phyloP scores from a whole-genome alignment of 768 basidiomycete species.

The Trametes meyenii region DNA sequence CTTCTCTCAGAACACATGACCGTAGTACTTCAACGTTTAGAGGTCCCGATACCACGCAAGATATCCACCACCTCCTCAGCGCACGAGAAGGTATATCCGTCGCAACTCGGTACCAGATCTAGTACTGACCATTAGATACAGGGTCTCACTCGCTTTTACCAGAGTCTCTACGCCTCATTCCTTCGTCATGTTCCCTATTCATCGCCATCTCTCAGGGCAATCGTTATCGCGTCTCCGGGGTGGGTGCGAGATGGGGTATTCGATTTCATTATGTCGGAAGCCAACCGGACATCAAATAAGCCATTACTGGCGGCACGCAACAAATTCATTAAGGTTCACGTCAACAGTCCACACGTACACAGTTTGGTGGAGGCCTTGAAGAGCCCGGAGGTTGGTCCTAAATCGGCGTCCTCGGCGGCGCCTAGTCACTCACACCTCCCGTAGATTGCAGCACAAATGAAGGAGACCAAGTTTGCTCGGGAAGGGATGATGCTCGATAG shows the following conservation, averaged over 20 bases:
- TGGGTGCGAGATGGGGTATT: conserved; percentile 91
- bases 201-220: conserved; percentile 72
- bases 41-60: conserved; percentile 89
- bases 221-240: conserved; percentile 96
- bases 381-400: conserved; percentile 78
- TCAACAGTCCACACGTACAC: conserved; percentile 94
- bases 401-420: neutral
- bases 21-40: conserved; percentile 86
- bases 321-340: conserved; percentile 89
- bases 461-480: conserved; percentile 94
- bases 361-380: conserved; percentile 92
- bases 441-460: conserved; percentile 74
- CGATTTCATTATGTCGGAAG: conserved; percentile 83
- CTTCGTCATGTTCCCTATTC: conserved; percentile 88
- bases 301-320: conserved; percentile 73
- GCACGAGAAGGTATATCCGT: conserved; percentile 67
- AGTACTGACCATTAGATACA: neutral
- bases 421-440: neutral
- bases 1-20: conserved; percentile 97
- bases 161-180: conserved; percentile 84
- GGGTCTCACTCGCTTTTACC: conserved; percentile 82
- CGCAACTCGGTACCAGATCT: neutral
- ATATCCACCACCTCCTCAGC: conserved; percentile 78
- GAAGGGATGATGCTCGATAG: conserved; percentile 92
- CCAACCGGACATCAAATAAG: conserved; percentile 81